Conservation (phyloP, 371 early-diverging fungal genomes). For the Mortierella sp. region DNA sequence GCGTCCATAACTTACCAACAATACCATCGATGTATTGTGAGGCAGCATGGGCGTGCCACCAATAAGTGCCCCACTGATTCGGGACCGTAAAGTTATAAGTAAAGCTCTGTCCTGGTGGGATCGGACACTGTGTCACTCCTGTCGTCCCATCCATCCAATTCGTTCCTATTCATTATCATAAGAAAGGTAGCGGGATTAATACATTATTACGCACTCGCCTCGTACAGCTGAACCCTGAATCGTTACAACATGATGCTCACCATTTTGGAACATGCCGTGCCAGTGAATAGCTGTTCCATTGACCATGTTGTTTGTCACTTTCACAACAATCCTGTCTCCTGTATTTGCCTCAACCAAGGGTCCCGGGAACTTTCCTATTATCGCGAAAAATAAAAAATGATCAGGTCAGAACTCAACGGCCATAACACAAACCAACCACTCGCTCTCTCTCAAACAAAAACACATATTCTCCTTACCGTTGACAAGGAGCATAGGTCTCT, state of each 20-base stretch:
- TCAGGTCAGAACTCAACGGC: not conserved
- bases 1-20: constrained; percentile 15
- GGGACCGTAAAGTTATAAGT: constrained; percentile 38
- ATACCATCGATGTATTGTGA: constrained; percentile 47
- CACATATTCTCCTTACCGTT: constrained; percentile 38
- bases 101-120: constrained; percentile 26
- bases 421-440: not conserved
- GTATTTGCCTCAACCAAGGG: constrained; percentile 44
- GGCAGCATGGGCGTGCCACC: constrained; percentile 49
- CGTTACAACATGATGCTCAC: not conserved
- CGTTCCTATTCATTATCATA: not conserved
- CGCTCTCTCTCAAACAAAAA: not conserved
- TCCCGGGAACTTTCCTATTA: constrained; percentile 9
- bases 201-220: not conserved
- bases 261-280: constrained; percentile 23
- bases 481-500: constrained; percentile 57
- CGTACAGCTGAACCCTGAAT: not conserved
- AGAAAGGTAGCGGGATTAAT: not conserved
- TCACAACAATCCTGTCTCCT: constrained; percentile 57
- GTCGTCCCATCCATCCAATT: constrained; percentile 37
- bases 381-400: not conserved
- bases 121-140: constrained; percentile 40
- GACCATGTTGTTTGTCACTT: constrained; percentile 50
- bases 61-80: constrained; percentile 57
- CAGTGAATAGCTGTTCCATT: constrained; percentile 30